Evolutionary conservation across 1,284 basidiomycete species (phyloP).

Genomic region (Taiwanofungus camphoratus): DNA sequence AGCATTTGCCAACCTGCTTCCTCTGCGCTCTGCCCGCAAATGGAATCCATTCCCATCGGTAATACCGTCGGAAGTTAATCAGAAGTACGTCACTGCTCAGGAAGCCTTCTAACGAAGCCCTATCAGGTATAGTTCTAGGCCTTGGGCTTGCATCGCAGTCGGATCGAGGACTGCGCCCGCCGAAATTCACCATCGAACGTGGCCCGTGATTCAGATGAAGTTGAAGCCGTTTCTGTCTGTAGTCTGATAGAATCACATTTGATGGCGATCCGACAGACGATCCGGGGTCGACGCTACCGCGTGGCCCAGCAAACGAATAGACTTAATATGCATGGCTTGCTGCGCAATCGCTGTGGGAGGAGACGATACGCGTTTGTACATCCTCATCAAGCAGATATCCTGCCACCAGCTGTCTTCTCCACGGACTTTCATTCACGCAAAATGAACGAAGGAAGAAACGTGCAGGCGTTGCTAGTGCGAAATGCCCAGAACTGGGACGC

Average conservation of each 20-base stretch:
- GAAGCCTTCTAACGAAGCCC: constrained; percentile 6
- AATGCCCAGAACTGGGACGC: too few species aligned
- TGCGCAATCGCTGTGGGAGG: too few species aligned
- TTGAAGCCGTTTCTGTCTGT: neutral
- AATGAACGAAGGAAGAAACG: too few species aligned
- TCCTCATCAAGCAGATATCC: neutral
- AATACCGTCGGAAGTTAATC: constrained; percentile 10
- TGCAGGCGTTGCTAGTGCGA: too few species aligned
- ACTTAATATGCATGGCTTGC: constrained; percentile 7
- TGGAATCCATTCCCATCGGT: constrained; percentile 3
- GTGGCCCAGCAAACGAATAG: constrained; percentile 12
- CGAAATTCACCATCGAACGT: constrained; percentile 2
- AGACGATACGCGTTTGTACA: neutral
- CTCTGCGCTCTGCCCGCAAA: neutral
- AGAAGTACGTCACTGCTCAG: constrained; percentile 13
- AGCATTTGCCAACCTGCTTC: constrained; percentile 6
- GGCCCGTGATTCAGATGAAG: constrained; percentile 4
- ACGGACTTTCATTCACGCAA: neutral
- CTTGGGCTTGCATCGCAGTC: constrained; percentile 1
- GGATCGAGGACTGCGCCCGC: neutral
- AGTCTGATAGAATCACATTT: constrained; percentile 16
- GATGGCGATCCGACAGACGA: constrained; percentile 14
- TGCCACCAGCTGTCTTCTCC: neutral
- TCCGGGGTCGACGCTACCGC: constrained; percentile 5
- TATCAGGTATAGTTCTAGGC: constrained; percentile 18